Evolutionary conservation across 2,329 filamentous ascomycete genomes (phyloP), one percentile per base, ranked within the genome.

Genomic region (Sporothrix variecibatus): DNA sequence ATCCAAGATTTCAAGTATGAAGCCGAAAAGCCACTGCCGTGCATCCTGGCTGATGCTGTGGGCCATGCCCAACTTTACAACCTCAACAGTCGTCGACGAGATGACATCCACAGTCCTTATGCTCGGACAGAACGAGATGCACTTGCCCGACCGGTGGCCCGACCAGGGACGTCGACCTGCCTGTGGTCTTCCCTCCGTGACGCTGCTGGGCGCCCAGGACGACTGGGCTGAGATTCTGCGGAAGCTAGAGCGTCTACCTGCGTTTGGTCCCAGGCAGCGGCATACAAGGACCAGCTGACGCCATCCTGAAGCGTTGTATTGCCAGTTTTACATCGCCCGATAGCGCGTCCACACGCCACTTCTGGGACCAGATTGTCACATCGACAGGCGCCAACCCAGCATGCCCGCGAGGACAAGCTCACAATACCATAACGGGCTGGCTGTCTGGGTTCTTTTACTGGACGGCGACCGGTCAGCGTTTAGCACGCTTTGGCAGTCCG

Each of bases 381-480:
- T 81, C 80, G 3, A n/a, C 73, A 4, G 73, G 73, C 3, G 58
- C 68, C 12, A 43, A 65, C 17, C 73, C 73, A 3, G 34, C 34
- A 3, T 72, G 68, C 8, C 60, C 60, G 9, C 46, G 20, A 8
- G 73, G 72, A 2, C 75, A 78, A 17, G 72, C 77, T 26, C 70
- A 72, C 15, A 53, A 43, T 7, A 73, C 69, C 1, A 75, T 86
- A 1, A 84, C 82, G 0, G 86, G 87, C 3, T 88, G 86, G 86
- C 82, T 87, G 70, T 84, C 84, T 0, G 85, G 82, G 0, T 87
- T 88, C 75, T 80, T 84, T 75, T 85, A 84, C 76, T 88, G 85
- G 84, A 77, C 79, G 12, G 78, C 76, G 0, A 73, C 81, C 11
- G 86, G 86, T 0, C 46, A 73, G 15, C 74, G 73, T 2, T 77